Evolutionary conservation across 2,329 filamentous ascomycete species (phyloP).

Genomic region (Colletotrichum acutatum): DNA sequence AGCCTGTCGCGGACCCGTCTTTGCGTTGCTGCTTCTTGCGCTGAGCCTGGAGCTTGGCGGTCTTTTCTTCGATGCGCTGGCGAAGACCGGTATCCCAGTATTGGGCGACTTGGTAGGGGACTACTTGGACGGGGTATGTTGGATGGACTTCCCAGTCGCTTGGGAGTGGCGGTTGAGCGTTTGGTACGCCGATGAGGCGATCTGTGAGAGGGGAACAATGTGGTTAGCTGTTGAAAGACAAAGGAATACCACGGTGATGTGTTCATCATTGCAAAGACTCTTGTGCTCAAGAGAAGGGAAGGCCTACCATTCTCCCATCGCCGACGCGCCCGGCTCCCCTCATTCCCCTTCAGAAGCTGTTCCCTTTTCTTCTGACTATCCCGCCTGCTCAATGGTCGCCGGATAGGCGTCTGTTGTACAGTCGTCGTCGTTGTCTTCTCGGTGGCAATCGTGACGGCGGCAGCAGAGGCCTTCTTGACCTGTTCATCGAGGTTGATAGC

Average conservation of each 20-base stretch:
- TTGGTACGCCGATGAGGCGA: slow-evolving; percentile 86
- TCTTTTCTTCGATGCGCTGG: slow-evolving; percentile 61
- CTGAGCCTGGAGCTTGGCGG: slow-evolving; percentile 50
- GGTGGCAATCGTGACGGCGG: slow-evolving; percentile 28
- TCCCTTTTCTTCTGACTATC: slow-evolving; percentile 74
- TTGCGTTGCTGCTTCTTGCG: slow-evolving; percentile 60
- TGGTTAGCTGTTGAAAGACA: neutral
- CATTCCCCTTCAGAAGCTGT: slow-evolving; percentile 85
- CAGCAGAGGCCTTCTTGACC: slow-evolving; percentile 27
- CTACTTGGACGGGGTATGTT: slow-evolving; percentile 79
- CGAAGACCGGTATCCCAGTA: slow-evolving; percentile 76
- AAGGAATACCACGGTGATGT: neutral
- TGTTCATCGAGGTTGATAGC: slow-evolving; percentile 80
- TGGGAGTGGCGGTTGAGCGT: slow-evolving; percentile 83
- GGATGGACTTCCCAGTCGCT: slow-evolving; percentile 86
- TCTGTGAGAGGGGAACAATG: slow-evolving; percentile 61
- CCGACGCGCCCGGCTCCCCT: slow-evolving; percentile 86
- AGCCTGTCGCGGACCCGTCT: slow-evolving; percentile 52
- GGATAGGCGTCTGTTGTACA: slow-evolving; percentile 47
- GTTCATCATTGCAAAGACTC: neutral
- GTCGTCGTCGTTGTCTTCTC: neutral
- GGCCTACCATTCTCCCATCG: slow-evolving; percentile 90
- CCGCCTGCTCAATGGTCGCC: slow-evolving; percentile 58
- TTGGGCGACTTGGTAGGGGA: slow-evolving; percentile 90
- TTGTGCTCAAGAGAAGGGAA: neutral